phyloP scores from a whole-genome alignment of 2,329 filamentous ascomycete genomes.

The Epichloe elymi region DNA sequence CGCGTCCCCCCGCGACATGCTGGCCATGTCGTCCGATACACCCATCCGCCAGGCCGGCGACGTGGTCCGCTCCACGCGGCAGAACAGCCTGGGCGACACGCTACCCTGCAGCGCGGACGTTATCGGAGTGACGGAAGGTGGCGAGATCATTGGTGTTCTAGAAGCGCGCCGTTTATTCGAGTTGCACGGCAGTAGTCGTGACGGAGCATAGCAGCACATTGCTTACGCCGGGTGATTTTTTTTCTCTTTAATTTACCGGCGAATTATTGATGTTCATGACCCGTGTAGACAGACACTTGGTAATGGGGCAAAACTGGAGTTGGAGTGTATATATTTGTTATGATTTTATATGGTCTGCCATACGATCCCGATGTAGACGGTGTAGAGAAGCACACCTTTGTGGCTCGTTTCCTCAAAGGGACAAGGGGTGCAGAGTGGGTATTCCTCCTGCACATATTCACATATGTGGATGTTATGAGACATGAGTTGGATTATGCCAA shows the following conservation, averaged over 20 bases:
- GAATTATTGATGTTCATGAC: not conserved
- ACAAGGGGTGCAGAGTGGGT: no score
- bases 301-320: no score
- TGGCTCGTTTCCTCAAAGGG: no score
- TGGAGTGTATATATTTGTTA: no score
- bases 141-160: slow-evolving; percentile 11
- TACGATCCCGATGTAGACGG: no score
- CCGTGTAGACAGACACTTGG: no score
- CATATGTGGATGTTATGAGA: no score
- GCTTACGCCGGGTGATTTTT: not conserved
- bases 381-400: no score
- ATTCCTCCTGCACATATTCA: no score
- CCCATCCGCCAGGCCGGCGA: slow-evolving; percentile 39
- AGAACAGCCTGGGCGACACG: slow-evolving; percentile 13
- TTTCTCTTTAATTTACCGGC: not conserved
- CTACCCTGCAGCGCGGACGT: slow-evolving; percentile 10
- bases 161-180: slow-evolving; percentile 7
- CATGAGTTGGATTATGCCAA: no score
- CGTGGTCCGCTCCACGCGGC: slow-evolving; percentile 25
- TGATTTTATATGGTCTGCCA: no score
- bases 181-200: not conserved
- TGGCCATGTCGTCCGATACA: slow-evolving; percentile 43
- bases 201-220: not conserved
- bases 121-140: slow-evolving; percentile 19
- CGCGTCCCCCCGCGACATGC: slow-evolving; percentile 40